A percentile compares a stretch with the other conserved stretches of the same genome.
Evolutionary conservation across 805 yeast genomes (phyloP).

Genomic region (Lipomyces yamanashiensis): DNA sequence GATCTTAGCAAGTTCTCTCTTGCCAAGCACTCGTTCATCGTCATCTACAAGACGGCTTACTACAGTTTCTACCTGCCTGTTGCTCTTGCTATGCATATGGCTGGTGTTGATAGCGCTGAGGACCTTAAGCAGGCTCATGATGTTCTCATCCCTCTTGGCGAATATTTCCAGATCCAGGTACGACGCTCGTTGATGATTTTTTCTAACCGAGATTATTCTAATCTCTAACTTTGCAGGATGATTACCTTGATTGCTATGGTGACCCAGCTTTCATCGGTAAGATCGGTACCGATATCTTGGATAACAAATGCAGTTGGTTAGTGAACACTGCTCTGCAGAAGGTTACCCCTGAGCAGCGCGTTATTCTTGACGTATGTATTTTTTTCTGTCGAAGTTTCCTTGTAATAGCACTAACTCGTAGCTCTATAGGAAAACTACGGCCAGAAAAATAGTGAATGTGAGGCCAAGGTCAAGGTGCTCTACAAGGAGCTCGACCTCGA

Average conservation of each 20-base stretch:
- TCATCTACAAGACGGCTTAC: constrained; percentile 95
- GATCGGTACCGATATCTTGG: constrained; percentile 97
- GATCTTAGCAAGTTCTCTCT: constrained; percentile 86
- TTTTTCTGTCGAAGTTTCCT: background rate
- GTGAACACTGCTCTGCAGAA: constrained; percentile 87
- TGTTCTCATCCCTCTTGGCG: constrained; percentile 91
- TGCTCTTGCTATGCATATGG: constrained; percentile 92
- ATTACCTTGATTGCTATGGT: constrained; percentile 94
- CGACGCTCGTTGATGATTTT: background rate
- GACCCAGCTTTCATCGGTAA: constrained; percentile 97
- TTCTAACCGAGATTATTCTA: background rate
- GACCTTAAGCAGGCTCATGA: constrained; percentile 89
- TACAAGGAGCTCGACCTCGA: constrained; percentile 77
- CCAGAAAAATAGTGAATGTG: constrained; percentile 69
- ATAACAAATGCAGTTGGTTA: constrained; percentile 98
- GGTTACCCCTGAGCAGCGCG: constrained; percentile 80
- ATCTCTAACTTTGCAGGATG: constrained; percentile 56
- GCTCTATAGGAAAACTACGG: constrained; percentile 71
- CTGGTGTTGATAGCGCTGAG: constrained; percentile 70
- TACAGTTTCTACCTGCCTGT: constrained; percentile 97
- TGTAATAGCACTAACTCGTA: constrained; percentile 29
- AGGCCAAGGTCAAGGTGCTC: constrained; percentile 70
- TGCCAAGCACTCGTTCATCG: constrained; percentile 91
- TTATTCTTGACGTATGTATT: constrained; percentile 62
- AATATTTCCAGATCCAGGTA: constrained; percentile 92